Evolutionary conservation across 2,329 filamentous ascomycete genomes (phyloP), one percentile per base, ranked within the genome.

Genomic region (Metarhizium guizhouense): DNA sequence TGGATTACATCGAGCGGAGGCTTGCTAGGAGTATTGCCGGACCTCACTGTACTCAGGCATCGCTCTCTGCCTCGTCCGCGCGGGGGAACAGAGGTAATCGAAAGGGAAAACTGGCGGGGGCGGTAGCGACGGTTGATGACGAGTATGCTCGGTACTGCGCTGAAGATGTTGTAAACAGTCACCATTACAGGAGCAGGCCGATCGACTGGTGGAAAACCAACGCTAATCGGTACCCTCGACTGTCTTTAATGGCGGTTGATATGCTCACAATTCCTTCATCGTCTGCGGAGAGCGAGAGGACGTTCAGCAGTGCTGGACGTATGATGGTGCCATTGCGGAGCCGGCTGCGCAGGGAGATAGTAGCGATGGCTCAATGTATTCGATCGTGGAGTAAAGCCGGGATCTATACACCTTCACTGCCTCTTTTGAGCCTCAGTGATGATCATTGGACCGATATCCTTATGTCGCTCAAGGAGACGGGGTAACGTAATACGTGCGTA

Each of bases 251-350:
- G 54, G 54, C 54, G 32, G 50, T 56, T 56, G 50, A 56, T 56
- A 56, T 56, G 54, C 54, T 56, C 43, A 56, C 38, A 45, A 56
- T 56, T 51, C 55, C 51, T 52, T 56, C 45, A 43, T 56, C 51
- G 51, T 56, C 51, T 54, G 51, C 45, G 45, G 55, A 56, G 52
- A 56, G 40, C 42, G 51, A 54, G 51, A 52, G 54, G 45, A 56
- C 52, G 47, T 56, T 50, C 47, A 54, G 51, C 51, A 51, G 55
- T 42, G 45, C 47, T 51, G 14, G 51, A 42, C 43, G 51, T 54
- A 56, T 56, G 51, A 56, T 54, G 45, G 52, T 29, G 45, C 55
- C 51, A 42, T 51, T 56, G 45, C 40, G 51, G 45, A 53, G 54
- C 47, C 51, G 55, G 18, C 40, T 57, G 52, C 25, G 52, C 34